Evolutionary conservation across 371 early-diverging fungal genomes (phyloP).

Genomic region (Zychaea mexicana): DNA sequence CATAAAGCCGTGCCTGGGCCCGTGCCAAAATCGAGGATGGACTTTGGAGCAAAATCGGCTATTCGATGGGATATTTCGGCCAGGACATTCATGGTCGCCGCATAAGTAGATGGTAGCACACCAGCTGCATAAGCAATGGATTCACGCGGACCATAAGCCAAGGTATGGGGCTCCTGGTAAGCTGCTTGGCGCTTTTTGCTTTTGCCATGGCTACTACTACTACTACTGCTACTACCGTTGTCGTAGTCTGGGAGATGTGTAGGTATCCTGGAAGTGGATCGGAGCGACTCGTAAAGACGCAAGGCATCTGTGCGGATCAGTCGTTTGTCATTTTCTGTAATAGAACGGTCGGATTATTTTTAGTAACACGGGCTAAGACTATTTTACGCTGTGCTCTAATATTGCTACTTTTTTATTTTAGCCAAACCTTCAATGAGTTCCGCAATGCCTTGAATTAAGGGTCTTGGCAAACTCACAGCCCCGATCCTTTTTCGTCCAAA

Average conservation of each 20-base stretch:
- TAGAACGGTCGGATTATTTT: conserved; percentile 1
- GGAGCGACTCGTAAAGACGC: conserved; percentile 67
- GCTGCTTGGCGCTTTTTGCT: neutral
- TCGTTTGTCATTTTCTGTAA: conserved; percentile 49
- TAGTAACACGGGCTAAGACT: neutral
- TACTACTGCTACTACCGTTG: neutral
- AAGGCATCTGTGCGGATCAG: conserved; percentile 68
- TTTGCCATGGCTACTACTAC: neutral
- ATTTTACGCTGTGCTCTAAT: neutral
- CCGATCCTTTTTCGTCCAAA: conserved; percentile 77
- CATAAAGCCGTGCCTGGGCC: conserved; percentile 90
- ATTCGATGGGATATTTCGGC: conserved; percentile 61
- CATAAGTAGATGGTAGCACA: conserved; percentile 70
- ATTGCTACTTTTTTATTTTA: neutral
- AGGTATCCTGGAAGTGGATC: conserved; percentile 59
- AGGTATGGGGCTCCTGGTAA: conserved; percentile 56
- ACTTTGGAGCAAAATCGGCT: conserved; percentile 63
- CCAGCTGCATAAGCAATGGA: conserved; percentile 77
- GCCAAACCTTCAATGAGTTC: conserved; percentile 41
- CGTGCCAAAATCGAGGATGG: conserved; percentile 82
- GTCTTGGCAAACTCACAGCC: conserved; percentile 60
- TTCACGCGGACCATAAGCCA: conserved; percentile 78
- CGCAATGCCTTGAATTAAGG: conserved; percentile 53
- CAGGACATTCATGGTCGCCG: conserved; percentile 69
- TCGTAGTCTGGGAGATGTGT: too few species aligned